These are phyloP conservation scores for Nakataea oryzae DNA, from an alignment of 2,329 filamentous ascomycete genomes.

Conservation along the genomic window DNA sequence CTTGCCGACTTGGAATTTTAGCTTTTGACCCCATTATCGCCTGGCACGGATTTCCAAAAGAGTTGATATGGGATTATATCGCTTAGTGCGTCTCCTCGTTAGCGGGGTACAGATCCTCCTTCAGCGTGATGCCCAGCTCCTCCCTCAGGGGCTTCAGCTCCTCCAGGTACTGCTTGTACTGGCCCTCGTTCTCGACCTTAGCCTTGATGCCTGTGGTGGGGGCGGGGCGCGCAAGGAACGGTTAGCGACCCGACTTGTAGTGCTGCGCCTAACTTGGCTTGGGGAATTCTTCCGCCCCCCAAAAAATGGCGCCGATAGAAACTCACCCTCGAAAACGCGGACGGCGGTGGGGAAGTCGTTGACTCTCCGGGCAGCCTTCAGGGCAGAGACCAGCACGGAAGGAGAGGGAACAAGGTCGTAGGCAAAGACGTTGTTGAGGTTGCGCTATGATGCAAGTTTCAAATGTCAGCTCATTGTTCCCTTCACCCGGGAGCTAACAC, in stretches of 20 bases:
- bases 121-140: constrained; percentile 84
- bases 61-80: neutral
- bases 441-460: constrained; percentile 44
- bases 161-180: constrained; percentile 93
- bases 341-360: constrained; percentile 98
- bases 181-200: constrained; percentile 97
- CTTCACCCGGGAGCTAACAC: neutral
- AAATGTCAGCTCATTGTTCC: constrained; percentile 1
- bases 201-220: constrained; percentile 72
- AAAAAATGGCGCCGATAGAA: neutral
- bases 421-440: constrained; percentile 98
- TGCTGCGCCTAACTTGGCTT: neutral
- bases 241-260: neutral
- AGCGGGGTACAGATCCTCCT: constrained; percentile 85
- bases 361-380: constrained; percentile 88
- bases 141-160: constrained; percentile 88
- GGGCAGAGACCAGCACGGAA: constrained; percentile 79
- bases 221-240: neutral
- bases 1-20: neutral
- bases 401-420: constrained; percentile 98
- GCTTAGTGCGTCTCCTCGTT: constrained; percentile 25
- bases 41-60: neutral
- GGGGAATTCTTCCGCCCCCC: neutral
- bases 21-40: neutral
- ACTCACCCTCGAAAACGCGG: constrained; percentile 92